A percentile compares a stretch with the other conserved stretches of the same genome.
phyloP scores from a whole-genome alignment of 768 basidiomycete species.

The Trametes punicea region DNA sequence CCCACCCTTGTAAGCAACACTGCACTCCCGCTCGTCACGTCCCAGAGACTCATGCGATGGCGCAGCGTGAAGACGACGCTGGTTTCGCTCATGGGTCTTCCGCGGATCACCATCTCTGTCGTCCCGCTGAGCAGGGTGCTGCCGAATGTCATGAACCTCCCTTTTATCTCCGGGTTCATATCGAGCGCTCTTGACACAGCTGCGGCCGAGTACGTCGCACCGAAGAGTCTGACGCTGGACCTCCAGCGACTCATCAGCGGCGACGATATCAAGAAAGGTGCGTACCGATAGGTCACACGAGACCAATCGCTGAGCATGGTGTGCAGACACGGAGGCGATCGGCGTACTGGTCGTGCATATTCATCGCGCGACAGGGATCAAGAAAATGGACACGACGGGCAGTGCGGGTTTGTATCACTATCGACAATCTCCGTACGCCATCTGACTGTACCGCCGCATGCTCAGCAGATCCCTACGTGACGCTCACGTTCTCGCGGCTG shows the following conservation, averaged over 20 bases:
- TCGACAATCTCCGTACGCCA: background rate
- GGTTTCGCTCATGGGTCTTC: conserved; percentile 68
- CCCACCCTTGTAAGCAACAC: conserved; percentile 49
- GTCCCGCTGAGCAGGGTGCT: conserved; percentile 59
- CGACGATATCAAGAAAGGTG: conserved; percentile 47
- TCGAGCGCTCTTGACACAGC: conserved; percentile 64
- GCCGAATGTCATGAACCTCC: conserved; percentile 79
- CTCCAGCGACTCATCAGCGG: conserved; percentile 61
- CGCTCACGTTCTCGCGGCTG: conserved; percentile 60
- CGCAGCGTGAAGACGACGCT: conserved; percentile 42
- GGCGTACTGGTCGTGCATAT: conserved; percentile 68
- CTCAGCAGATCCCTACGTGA: conserved; percentile 49
- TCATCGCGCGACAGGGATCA: conserved; percentile 54
- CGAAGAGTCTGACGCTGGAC: conserved; percentile 67
- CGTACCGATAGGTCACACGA: background rate
- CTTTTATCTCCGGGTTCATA: conserved; percentile 65
- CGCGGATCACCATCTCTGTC: conserved; percentile 59
- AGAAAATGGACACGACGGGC: conserved; percentile 35
- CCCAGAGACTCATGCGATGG: background rate
- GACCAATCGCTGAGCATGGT: background rate
- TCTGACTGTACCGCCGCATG: background rate
- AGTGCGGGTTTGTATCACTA: conserved; percentile 31
- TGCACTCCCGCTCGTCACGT: background rate
- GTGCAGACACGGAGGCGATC: conserved; percentile 47
- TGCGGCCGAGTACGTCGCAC: conserved; percentile 61